Conservation (phyloP, 2,329 filamentous ascomycete genomes). For the Fusarium secorum region DNA sequence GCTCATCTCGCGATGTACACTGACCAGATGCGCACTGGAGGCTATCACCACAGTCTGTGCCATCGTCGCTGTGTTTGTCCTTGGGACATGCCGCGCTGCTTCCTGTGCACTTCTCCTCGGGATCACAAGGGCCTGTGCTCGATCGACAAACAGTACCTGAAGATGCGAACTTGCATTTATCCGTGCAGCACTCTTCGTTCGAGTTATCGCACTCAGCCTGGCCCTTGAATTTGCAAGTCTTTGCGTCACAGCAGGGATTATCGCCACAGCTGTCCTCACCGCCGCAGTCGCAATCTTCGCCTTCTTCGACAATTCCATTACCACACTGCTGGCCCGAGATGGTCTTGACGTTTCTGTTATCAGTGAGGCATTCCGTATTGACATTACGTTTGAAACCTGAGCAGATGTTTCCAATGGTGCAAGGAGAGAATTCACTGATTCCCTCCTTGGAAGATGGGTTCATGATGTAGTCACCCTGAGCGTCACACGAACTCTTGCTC, state of each 20-base stretch:
- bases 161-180: slow-evolving; percentile 70
- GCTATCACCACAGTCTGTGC: slow-evolving; percentile 72
- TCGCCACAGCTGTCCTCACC: slow-evolving; percentile 73
- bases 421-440: slow-evolving; percentile 84
- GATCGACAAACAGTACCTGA: slow-evolving; percentile 79
- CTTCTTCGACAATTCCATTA: slow-evolving; percentile 94
- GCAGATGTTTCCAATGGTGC: slow-evolving; percentile 93
- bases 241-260: slow-evolving; percentile 84
- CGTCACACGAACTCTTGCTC: slow-evolving; percentile 72
- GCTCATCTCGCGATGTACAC: slow-evolving; percentile 89
- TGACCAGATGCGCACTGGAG: slow-evolving; percentile 89
- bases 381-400: slow-evolving; percentile 82
- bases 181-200: slow-evolving; percentile 83
- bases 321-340: slow-evolving; percentile 88
- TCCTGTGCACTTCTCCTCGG: slow-evolving; percentile 83
- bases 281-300: slow-evolving; percentile 96
- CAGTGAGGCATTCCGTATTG: slow-evolving; percentile 78
- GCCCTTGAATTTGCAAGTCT: slow-evolving; percentile 83
- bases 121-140: slow-evolving; percentile 84
- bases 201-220: slow-evolving; percentile 79
- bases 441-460: slow-evolving; percentile 82
- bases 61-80: slow-evolving; percentile 75
- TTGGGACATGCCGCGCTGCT: slow-evolving; percentile 74
- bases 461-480: slow-evolving; percentile 87
- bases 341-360: slow-evolving; percentile 83